Conservation (phyloP, 1,284 basidiomycete species). For the Lignosus rhinocerotis region DNA sequence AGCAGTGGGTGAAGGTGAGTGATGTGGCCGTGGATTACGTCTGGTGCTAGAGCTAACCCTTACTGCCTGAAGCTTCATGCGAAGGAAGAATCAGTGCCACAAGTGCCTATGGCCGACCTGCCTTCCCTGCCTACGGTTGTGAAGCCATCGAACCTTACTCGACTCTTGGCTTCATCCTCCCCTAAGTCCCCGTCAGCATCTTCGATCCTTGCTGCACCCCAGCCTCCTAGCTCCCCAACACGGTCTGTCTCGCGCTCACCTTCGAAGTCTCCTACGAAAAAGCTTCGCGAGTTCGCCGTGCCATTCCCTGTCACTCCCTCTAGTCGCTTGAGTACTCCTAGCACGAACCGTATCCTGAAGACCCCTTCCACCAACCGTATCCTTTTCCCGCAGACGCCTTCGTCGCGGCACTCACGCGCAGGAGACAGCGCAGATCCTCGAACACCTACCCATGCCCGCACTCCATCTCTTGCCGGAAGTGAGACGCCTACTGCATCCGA, state of each 20-base stretch:
- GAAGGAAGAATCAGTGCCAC: conserved; percentile 45
- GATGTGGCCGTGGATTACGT: not conserved
- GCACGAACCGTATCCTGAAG: conserved; percentile 48
- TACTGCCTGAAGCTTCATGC: conserved; percentile 48
- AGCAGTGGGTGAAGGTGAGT: conserved; percentile 63
- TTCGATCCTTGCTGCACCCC: conserved; percentile 40
- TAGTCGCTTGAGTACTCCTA: conserved; percentile 36
- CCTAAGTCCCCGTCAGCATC: conserved; percentile 54
- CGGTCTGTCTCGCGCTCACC: conserved; percentile 34
- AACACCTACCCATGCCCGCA: conserved; percentile 25
- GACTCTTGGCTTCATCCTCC: conserved; percentile 67
- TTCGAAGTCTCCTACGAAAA: conserved; percentile 49
- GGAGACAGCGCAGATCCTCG: conserved; percentile 17
- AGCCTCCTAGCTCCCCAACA: conserved; percentile 44
- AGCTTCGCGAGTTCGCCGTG: conserved; percentile 43
- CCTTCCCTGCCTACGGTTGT: conserved; percentile 51
- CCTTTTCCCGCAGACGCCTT: conserved; percentile 44
- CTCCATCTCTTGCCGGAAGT: conserved; percentile 26
- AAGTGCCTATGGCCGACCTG: conserved; percentile 64
- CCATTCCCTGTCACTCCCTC: conserved; percentile 53
- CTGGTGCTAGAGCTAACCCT: conserved; percentile 14
- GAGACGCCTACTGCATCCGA: conserved; percentile 34
- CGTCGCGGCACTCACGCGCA: conserved; percentile 28
- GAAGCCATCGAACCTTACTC: conserved; percentile 69
- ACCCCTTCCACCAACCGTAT: conserved; percentile 43